phyloP scores from a whole-genome alignment of 2,329 filamentous ascomycete species.

The Ceratocystis albifundus region DNA sequence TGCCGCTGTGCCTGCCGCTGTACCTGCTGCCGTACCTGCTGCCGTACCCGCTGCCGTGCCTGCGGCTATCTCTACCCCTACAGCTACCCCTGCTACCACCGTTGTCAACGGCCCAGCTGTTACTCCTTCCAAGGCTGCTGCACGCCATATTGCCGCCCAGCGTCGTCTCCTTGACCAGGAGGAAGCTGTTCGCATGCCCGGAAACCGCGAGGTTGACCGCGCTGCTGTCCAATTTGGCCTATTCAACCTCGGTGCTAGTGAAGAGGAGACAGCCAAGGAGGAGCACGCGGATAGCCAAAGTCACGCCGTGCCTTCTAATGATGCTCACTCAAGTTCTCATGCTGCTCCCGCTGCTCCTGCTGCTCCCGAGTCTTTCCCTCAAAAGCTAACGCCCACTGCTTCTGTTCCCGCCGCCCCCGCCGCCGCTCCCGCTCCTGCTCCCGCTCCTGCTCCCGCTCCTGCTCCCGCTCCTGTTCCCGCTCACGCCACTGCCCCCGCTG shows the following conservation, averaged over 20 bases:
- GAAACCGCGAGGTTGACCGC: slow-evolving; percentile 87
- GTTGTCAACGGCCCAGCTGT: slow-evolving; percentile 45
- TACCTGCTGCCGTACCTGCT: slow-evolving; percentile 53
- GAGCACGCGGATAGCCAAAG: slow-evolving; percentile 94
- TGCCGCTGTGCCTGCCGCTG: slow-evolving; percentile 41
- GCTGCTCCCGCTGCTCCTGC: slow-evolving; percentile 70
- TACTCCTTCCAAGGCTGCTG: slow-evolving; percentile 41
- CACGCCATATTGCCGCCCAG: slow-evolving; percentile 68
- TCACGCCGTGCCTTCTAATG: slow-evolving; percentile 79
- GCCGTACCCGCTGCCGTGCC: slow-evolving; percentile 54
- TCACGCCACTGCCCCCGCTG: slow-evolving; percentile 26
- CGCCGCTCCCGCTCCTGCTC: slow-evolving; percentile 24
- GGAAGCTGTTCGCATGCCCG: slow-evolving; percentile 96
- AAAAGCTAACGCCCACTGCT: slow-evolving; percentile 38
- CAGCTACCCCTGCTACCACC: slow-evolving; percentile 51
- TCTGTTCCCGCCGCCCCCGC: slow-evolving; percentile 25
- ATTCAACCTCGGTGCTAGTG: slow-evolving; percentile 73
- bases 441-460: slow-evolving; percentile 11
- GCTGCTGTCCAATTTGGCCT: slow-evolving; percentile 93
- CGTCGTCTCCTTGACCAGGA: slow-evolving; percentile 86
- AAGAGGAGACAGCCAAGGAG: slow-evolving; percentile 74
- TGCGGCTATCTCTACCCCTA: slow-evolving; percentile 47
- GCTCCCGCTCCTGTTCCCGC: slow-evolving; percentile 21
- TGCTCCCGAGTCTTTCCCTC: slow-evolving; percentile 45
- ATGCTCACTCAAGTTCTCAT: slow-evolving; percentile 78